Evolutionary conservation across 805 yeast genomes (phyloP).

Genomic region (Saturnispora bothae): DNA sequence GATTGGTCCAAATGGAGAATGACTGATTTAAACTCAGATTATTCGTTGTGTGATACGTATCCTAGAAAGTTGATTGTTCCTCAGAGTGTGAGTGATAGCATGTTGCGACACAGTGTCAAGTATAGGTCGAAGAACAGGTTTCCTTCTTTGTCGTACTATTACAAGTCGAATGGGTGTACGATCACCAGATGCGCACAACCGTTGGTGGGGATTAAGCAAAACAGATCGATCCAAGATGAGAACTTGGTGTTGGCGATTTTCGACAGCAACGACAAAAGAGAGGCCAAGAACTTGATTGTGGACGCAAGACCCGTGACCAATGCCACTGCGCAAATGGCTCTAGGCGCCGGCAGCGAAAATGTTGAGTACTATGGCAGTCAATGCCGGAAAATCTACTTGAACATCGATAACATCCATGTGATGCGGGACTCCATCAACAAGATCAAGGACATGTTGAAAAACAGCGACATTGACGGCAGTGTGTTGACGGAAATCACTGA

Average conservation of each 20-base stretch:
- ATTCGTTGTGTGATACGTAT: conserved; percentile 64
- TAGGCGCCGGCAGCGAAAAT: conserved; percentile 96
- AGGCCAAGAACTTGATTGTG: conserved; percentile 49
- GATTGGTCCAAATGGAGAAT: conserved; percentile 49
- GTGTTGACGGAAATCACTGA: conserved; percentile 37
- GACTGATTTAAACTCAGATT: conserved; percentile 52
- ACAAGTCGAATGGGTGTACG: conserved; percentile 57
- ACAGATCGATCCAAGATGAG: conserved; percentile 87
- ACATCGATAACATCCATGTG: conserved; percentile 91
- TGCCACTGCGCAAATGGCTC: conserved; percentile 91
- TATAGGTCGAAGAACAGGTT: conserved; percentile 79
- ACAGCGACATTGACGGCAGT: conserved; percentile 56
- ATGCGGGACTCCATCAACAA: conserved; percentile 76
- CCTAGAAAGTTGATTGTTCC: conserved; percentile 68
- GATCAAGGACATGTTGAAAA: conserved; percentile 51
- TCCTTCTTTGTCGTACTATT: conserved; percentile 73
- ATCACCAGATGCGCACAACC: conserved; percentile 92
- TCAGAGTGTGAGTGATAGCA: conserved; percentile 64
- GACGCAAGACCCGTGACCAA: conserved; percentile 91
- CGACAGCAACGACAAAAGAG: conserved; percentile 37
- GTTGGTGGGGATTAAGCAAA: conserved; percentile 77
- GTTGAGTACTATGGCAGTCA: conserved; percentile 71
- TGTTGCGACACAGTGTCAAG: conserved; percentile 72
- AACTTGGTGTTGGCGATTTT: conserved; percentile 67
- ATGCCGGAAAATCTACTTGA: conserved; percentile 54